Evolutionary conservation across 495 filamentous ascomycete species (phyloP).

Genomic region (Podospora australis): DNA sequence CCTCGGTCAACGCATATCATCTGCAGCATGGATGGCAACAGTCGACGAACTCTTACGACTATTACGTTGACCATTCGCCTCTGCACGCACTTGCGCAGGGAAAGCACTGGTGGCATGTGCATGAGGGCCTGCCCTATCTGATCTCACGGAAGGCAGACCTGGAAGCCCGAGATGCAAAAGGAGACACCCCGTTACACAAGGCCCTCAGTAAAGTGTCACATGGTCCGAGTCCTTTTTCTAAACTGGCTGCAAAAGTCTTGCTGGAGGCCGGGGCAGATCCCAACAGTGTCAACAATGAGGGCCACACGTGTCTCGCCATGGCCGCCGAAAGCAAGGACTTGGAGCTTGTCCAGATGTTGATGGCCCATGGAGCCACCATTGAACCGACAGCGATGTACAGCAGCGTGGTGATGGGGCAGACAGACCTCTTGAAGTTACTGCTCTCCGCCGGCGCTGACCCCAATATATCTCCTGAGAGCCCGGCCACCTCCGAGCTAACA

Average conservation of each 20-base stretch:
- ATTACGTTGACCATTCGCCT: slow-evolving; percentile 18
- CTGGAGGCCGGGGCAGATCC: slow-evolving; percentile 12
- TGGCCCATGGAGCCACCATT: not conserved
- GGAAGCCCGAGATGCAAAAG: slow-evolving; percentile 27
- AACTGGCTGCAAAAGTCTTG: slow-evolving; percentile 9
- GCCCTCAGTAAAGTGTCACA: slow-evolving; percentile 24
- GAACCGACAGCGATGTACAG: not conserved
- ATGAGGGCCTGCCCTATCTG: slow-evolving; percentile 38
- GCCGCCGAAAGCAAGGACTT: not conserved
- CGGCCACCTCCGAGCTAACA: not conserved
- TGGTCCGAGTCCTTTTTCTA: slow-evolving; percentile 14
- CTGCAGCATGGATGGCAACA: slow-evolving; percentile 4
- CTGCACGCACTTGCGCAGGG: slow-evolving; percentile 34
- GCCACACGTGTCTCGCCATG: slow-evolving; percentile 1
- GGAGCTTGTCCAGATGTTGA: slow-evolving; percentile 2
- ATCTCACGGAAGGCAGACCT: slow-evolving; percentile 35
- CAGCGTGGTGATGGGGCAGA: not conserved
- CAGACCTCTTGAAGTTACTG: not conserved
- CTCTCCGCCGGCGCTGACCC: not conserved
- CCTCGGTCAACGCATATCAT: slow-evolving; percentile 29
- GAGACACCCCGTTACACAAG: slow-evolving; percentile 36
- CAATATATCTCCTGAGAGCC: not conserved
- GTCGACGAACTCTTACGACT: not conserved
- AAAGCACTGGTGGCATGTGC: slow-evolving; percentile 38
- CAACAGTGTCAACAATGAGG: not conserved